These are phyloP conservation scores for Phytophthora cactorum DNA, from an alignment of 352 stramenopile genomes.

Conservation along the genomic window DNA sequence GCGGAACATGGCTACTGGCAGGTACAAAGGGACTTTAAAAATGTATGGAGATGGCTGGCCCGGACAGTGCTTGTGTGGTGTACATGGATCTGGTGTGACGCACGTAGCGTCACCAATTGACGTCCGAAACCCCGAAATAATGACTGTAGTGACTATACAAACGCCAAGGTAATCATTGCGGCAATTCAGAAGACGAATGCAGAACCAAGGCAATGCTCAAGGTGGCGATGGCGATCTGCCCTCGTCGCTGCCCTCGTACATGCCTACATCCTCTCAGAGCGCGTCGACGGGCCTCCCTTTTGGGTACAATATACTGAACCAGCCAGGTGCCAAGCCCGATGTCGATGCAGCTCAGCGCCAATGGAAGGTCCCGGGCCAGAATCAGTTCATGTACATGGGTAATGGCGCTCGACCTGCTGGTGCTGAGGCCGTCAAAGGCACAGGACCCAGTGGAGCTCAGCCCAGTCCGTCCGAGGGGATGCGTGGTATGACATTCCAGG, in stretches of 20 bases:
- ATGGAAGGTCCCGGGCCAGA: conserved; percentile 58
- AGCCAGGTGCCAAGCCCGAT: conserved; percentile 34
- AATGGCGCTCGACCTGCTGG: conserved; percentile 14
- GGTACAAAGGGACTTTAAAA: conserved; percentile 23
- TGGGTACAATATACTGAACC: conserved; percentile 43
- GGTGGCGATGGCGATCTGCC: conserved; percentile 63
- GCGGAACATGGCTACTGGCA: conserved; percentile 61
- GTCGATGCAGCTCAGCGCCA: conserved; percentile 43
- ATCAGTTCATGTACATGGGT: conserved; percentile 60
- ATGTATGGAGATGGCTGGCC: conserved; percentile 17
- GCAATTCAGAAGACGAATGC: conserved; percentile 17
- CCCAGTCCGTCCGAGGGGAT: conserved; percentile 64
- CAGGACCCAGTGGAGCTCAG: conserved; percentile 8
- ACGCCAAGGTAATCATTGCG: background rate
- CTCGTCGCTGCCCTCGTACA: conserved; percentile 79
- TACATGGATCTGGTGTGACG: background rate
- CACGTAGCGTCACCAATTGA: conserved; percentile 1
- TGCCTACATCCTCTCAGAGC: conserved; percentile 42
- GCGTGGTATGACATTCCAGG: conserved; percentile 68
- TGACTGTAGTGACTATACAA: conserved; percentile 8
- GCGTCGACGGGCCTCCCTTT: conserved; percentile 27
- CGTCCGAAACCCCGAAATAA: background rate
- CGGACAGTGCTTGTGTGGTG: conserved; percentile 8
- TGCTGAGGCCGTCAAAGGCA: conserved; percentile 10
- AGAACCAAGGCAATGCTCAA: conserved; percentile 23